A percentile compares a stretch with the other conserved stretches of the same genome.
Evolutionary conservation across 352 stramenopile genomes (phyloP).

Genomic region (Globisporangium parvum): DNA sequence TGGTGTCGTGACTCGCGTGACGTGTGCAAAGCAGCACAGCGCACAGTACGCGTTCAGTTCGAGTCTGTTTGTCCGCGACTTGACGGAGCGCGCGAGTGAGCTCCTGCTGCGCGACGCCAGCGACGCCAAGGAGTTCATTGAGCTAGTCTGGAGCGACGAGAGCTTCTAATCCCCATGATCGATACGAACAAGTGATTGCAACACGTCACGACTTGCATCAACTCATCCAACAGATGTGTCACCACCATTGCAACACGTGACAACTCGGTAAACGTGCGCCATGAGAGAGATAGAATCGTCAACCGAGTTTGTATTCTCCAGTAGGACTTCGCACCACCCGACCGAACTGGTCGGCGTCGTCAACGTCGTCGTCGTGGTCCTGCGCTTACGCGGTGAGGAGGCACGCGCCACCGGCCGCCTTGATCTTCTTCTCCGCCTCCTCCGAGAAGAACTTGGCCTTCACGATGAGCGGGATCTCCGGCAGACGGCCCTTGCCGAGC

Average conservation of each 20-base stretch:
- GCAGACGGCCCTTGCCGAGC: slow-evolving; percentile 98
- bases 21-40: slow-evolving; percentile 15
- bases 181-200: too few species aligned
- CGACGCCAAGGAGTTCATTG: neutral
- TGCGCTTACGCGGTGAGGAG: slow-evolving; percentile 95
- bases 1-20: slow-evolving; percentile 28
- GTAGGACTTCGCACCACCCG: slow-evolving; percentile 71
- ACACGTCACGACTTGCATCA: neutral
- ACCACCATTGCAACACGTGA: neutral
- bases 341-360: slow-evolving; percentile 8
- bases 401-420: slow-evolving; percentile 97
- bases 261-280: neutral
- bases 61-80: slow-evolving; percentile 22
- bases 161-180: neutral
- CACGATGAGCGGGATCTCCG: slow-evolving; percentile 97
- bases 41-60: slow-evolving; percentile 12
- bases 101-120: slow-evolving; percentile 3
- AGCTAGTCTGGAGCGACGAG: slow-evolving; percentile 7
- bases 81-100: slow-evolving; percentile 14
- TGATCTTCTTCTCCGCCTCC: slow-evolving; percentile 99
- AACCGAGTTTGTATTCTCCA: slow-evolving; percentile 62
- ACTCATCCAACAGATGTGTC: neutral
- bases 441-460: slow-evolving; percentile 99
- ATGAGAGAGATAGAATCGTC: slow-evolving; percentile 8
- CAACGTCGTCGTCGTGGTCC: slow-evolving; percentile 24